Evolutionary conservation across 140 eudicot genomes (phyloP).

Genomic region (Anethum foeniculum): DNA sequence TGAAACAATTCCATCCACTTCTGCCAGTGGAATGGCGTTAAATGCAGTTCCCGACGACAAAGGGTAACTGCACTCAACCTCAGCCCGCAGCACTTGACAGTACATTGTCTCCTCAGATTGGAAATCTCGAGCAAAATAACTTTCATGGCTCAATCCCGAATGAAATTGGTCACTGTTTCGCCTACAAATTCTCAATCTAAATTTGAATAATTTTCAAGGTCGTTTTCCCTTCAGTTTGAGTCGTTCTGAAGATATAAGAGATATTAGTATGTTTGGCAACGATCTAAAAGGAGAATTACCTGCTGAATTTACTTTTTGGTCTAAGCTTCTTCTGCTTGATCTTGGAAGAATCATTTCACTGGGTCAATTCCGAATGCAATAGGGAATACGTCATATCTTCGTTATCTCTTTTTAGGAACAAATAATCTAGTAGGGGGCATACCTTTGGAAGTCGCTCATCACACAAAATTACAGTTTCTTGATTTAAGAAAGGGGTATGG

Average conservation of each 20-base stretch:
- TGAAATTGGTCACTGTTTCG: not conserved
- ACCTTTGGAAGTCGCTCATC: not conserved
- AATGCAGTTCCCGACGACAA: not conserved
- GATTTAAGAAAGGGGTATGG: not conserved
- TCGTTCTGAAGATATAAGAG: not conserved
- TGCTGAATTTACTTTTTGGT: not conserved
- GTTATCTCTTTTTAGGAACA: not conserved
- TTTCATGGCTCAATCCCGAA: not conserved
- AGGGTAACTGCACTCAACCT: not conserved
- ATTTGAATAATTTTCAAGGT: not conserved
- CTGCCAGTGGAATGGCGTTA: conserved; percentile 7
- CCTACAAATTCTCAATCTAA: not conserved
- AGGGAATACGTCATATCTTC: not conserved
- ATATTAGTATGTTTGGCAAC: not conserved
- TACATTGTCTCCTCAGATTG: not conserved
- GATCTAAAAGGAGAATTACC: not conserved
- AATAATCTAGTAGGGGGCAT: not conserved
- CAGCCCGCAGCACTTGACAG: not conserved
- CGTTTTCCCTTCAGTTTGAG: not conserved
- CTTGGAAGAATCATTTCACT: not conserved
- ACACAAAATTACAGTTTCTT: not conserved
- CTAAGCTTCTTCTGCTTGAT: not conserved
- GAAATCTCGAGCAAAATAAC: not conserved
- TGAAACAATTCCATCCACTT: conserved; percentile 8
- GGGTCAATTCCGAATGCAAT: not conserved